Conservation (phyloP, 306 rosid genomes). For the Cyclanthera cordifolia region DNA sequence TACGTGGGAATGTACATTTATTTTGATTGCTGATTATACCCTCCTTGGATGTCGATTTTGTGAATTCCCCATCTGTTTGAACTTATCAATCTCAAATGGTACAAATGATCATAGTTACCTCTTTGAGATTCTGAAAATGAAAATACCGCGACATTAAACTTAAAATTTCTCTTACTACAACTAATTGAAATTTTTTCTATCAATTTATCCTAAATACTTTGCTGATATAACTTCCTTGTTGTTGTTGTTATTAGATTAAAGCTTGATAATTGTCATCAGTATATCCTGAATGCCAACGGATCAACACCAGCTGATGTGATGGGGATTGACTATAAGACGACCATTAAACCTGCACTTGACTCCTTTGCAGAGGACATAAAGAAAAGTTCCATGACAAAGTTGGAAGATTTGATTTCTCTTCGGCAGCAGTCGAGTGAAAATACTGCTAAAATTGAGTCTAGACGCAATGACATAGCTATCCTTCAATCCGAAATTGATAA, state of each 20-base stretch:
- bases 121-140: not conserved
- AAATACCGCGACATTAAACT: not conserved
- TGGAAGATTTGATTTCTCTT: conserved; percentile 49
- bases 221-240: conserved; percentile 5
- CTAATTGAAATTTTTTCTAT: not conserved
- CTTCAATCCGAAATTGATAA: conserved; percentile 39
- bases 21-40: not conserved
- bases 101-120: not conserved
- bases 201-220: not conserved
- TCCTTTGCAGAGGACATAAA: conserved; percentile 43
- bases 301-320: conserved; percentile 60
- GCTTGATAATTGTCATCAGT: conserved; percentile 50
- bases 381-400: conserved; percentile 47
- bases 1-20: not conserved
- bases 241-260: conserved; percentile 49
- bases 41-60: conserved; percentile 4
- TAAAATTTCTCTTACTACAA: not conserved
- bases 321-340: conserved; percentile 62
- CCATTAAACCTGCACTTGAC: conserved; percentile 47
- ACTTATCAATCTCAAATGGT: not conserved
- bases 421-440: conserved; percentile 47
- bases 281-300: conserved; percentile 56
- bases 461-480: conserved; percentile 30
- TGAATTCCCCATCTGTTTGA: not conserved
- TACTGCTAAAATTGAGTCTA: conserved; percentile 48